Conservation (phyloP, 1,284 basidiomycete genomes). For the Coriolopsis trogii region DNA sequence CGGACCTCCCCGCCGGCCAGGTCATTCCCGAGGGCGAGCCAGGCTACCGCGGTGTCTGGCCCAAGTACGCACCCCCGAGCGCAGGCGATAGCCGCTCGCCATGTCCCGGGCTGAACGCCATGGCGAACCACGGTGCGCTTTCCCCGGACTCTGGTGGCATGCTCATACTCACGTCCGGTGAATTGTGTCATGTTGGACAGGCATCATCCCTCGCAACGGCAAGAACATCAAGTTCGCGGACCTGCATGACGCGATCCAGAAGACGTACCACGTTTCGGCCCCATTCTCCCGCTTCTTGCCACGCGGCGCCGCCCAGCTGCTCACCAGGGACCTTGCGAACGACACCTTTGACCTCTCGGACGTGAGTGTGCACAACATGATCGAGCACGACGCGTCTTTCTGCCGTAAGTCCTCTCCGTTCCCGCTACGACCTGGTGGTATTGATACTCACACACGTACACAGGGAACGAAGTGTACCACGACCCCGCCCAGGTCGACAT, state of each 20-base stretch:
- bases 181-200: too few species aligned
- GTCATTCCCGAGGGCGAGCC: slow-evolving; percentile 59
- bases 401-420: slow-evolving; percentile 45
- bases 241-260: slow-evolving; percentile 46
- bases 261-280: slow-evolving; percentile 70
- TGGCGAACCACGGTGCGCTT: slow-evolving; percentile 70
- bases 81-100: slow-evolving; percentile 66
- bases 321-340: slow-evolving; percentile 55
- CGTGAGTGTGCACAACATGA: slow-evolving; percentile 71
- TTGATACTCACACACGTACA: neutral
- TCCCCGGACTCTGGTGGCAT: too few species aligned
- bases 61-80: slow-evolving; percentile 56
- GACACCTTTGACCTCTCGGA: slow-evolving; percentile 68
- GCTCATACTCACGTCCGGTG: too few species aligned
- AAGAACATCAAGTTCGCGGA: slow-evolving; percentile 68
- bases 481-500: slow-evolving; percentile 56
- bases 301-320: slow-evolving; percentile 56
- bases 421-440: neutral
- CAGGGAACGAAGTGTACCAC: slow-evolving; percentile 61
- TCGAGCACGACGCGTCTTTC: slow-evolving; percentile 78
- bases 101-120: slow-evolving; percentile 71
- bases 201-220: slow-evolving; percentile 68
- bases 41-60: slow-evolving; percentile 68
- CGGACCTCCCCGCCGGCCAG: slow-evolving; percentile 48
- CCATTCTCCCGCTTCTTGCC: slow-evolving; percentile 68